Conservation (phyloP, 1,284 basidiomycete species). For the Pseudomicrostroma phylloplanum region DNA sequence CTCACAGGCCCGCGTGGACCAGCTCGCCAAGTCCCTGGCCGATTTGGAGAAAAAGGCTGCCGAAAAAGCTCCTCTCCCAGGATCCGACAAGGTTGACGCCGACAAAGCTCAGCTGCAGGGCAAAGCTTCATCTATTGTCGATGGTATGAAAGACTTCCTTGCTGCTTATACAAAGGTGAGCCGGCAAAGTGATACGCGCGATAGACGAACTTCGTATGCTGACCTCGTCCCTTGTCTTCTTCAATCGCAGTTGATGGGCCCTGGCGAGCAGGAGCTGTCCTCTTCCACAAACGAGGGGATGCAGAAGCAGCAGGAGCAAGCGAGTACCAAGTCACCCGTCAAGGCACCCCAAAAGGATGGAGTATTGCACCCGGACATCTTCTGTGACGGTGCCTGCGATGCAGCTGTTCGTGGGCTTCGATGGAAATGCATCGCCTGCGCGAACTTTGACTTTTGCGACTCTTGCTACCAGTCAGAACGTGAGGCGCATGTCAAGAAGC, state of each 20-base stretch:
- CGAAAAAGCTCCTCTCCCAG: too few species aligned
- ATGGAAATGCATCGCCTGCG: background rate
- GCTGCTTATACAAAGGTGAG: background rate
- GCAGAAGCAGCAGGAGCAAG: background rate
- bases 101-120: background rate
- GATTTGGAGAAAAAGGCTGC: too few species aligned
- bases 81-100: too few species aligned
- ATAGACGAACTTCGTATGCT: background rate
- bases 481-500: background rate
- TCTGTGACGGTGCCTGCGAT: constrained; percentile 5
- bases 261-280: background rate
- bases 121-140: background rate
- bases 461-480: constrained; percentile 1
- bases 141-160: background rate
- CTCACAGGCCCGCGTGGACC: too few species aligned
- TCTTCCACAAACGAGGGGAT: background rate
- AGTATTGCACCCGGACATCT: constrained; percentile 2
- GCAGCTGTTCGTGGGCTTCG: background rate
- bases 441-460: constrained; percentile 4
- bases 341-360: background rate
- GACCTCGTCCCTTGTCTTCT: background rate
- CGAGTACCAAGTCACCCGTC: background rate
- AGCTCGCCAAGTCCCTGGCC: too few species aligned
- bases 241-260: background rate
- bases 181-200: background rate